Evolutionary conservation across 192 early-diverging fungal species (phyloP).

Genomic region (Podila epigama): DNA sequence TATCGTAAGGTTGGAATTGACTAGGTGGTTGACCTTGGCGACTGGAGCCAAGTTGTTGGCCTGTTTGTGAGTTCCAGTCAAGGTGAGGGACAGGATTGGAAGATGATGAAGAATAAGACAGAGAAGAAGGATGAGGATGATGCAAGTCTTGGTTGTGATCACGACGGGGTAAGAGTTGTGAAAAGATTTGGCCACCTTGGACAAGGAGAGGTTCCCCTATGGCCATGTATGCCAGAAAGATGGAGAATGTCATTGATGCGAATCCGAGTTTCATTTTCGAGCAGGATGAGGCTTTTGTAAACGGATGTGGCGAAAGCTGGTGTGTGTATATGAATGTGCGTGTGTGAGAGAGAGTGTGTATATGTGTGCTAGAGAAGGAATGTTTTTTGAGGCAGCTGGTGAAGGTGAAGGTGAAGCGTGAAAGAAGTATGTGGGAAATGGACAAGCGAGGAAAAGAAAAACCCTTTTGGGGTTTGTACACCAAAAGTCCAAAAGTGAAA

Average conservation of each 20-base stretch:
- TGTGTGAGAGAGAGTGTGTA: too few relatives aligned
- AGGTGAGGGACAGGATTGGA: constrained; percentile 13
- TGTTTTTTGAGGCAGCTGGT: background rate
- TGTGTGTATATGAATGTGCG: too few relatives aligned
- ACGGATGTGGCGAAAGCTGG: too few relatives aligned
- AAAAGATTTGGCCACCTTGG: constrained; percentile 36
- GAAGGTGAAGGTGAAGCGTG: background rate
- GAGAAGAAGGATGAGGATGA: background rate
- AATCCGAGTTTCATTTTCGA: constrained; percentile 7
- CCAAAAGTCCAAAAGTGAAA: too few relatives aligned
- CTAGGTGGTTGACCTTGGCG: background rate
- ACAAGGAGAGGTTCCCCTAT: background rate
- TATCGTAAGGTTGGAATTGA: constrained; percentile 13
- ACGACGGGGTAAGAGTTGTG: background rate
- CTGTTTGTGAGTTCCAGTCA: constrained; percentile 46
- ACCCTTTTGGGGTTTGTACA: too few relatives aligned
- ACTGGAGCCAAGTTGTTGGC: background rate
- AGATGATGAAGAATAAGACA: background rate
- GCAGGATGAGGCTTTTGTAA: too few relatives aligned
- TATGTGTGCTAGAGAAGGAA: background rate
- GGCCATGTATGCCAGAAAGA: background rate
- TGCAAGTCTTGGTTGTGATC: constrained; percentile 8
- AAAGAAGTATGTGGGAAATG: background rate
- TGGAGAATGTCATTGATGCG: background rate
- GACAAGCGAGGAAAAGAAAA: background rate